Evolutionary conservation across 1,139 yeast species (phyloP).

Genomic region (Geotrichum carabidarum): DNA sequence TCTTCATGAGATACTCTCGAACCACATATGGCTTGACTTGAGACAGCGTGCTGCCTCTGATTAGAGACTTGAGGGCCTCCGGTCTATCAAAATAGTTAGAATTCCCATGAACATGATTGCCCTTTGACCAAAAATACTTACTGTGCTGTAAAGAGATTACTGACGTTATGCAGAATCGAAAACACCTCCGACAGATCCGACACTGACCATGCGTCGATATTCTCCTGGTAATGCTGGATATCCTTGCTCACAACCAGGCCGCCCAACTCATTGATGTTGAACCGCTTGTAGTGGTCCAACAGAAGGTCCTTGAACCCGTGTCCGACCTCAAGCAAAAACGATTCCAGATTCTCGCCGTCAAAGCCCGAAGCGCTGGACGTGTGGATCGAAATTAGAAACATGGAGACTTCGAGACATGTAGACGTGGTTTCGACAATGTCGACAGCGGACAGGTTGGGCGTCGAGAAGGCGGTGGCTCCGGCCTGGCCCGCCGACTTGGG

Average conservation of each 20-base stretch:
- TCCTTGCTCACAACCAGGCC: conserved; percentile 80
- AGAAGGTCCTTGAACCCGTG: conserved; percentile 54
- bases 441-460: conserved; percentile 22
- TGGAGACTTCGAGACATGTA: conserved; percentile 58
- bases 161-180: conserved; percentile 71
- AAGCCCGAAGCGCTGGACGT: conserved; percentile 37
- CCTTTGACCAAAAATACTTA: conserved; percentile 12
- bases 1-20: conserved; percentile 62
- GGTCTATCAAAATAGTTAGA: conserved; percentile 34
- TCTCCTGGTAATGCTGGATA: conserved; percentile 69
- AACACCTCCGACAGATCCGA: conserved; percentile 63
- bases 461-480: background rate
- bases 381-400: conserved; percentile 46
- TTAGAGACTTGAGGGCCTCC: conserved; percentile 66
- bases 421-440: conserved; percentile 50
- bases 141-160: conserved; percentile 73
- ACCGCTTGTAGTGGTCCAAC: conserved; percentile 70
- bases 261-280: conserved; percentile 73
- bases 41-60: conserved; percentile 76
- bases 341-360: conserved; percentile 51
- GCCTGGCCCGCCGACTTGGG: conserved; percentile 39
- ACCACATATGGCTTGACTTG: conserved; percentile 61
- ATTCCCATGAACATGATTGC: no score
- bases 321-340: conserved; percentile 57
- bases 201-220: conserved; percentile 66